Evolutionary conservation across 345 rosid genomes (phyloP), one percentile per base, ranked within the genome.

Genomic region (Microcos paniculata): DNA sequence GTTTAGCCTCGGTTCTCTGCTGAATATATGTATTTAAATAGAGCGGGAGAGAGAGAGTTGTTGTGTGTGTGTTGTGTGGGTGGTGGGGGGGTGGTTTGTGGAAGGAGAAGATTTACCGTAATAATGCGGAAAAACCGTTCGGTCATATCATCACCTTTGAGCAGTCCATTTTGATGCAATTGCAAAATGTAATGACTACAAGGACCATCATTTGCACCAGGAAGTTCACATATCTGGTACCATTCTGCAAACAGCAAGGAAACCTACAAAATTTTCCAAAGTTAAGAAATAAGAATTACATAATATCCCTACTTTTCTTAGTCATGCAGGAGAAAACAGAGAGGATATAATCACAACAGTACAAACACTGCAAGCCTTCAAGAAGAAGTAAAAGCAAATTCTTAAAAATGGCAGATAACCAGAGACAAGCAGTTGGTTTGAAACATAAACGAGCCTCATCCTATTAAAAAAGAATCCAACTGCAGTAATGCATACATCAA

Each of bases 101-200:
- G n/a, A n/a, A 30, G 43, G 58, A 14, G 64, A 23, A 70, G 30
- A 62, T 70, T 75, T 76, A 96, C 98, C 86, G 81, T 90, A 45
- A 96, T 91, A 35, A 82, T 80, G 57, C 91, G 90, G 88, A 93
- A 88, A 86, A 96, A 90, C 51, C 94, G 90, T 67, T 93, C 91
- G 15, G 94, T 90, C 82, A 88, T 84, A 66, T 92, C 97, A 83
- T 93, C 97, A 70, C 96, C 97, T 79, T 91, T 90, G 67, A 96
- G 88, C 62, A 96, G 81, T 78, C 97, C 98, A 78, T 79, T 87
- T 75, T 90, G 92, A 85, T 90, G 90, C 86, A 96, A 87, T 73
- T 92, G 91, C 75, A 90, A 48, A 68, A 95, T 84, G 80, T 73
- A 95, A 46, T 82, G 89, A 31, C 84, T 85, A 71, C 80, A 89